Conservation (phyloP, 2,329 filamentous ascomycete species). For the Thelonectria olida region DNA sequence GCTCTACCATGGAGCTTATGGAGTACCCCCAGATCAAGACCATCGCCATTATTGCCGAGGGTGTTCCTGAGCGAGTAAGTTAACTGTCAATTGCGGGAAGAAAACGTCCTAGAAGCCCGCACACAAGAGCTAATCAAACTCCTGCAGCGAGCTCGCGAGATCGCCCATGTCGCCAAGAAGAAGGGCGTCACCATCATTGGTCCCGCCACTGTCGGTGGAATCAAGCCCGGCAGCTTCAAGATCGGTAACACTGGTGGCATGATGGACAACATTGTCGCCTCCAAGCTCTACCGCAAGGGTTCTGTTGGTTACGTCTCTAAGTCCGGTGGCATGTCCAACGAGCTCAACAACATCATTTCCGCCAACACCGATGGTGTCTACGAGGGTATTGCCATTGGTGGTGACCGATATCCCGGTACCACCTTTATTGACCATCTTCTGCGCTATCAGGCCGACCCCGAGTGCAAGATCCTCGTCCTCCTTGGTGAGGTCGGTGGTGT, state of each 20-base stretch:
- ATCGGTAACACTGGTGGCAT: conserved; percentile 99
- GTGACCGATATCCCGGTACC: conserved; percentile 98
- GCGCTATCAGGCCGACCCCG: conserved; percentile 93
- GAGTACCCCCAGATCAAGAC: conserved; percentile 96
- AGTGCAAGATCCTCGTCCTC: conserved; percentile 96
- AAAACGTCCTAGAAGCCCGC: not conserved
- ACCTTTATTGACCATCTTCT: conserved; percentile 99
- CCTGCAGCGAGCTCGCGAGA: conserved; percentile 89
- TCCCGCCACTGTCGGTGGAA: conserved; percentile 97
- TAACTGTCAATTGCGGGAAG: conserved; percentile 10
- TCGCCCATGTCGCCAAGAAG: conserved; percentile 94
- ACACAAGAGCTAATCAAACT: conserved; percentile 21
- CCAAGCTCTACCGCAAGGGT: conserved; percentile 99
- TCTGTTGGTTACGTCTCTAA: conserved; percentile 99
- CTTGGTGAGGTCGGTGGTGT: conserved; percentile 99
- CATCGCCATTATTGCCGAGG: conserved; percentile 99
- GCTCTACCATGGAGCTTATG: conserved; percentile 98
- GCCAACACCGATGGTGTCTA: conserved; percentile 98
- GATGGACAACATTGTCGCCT: conserved; percentile 99
- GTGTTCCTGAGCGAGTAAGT: conserved; percentile 95
- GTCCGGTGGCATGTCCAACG: conserved; percentile 99
- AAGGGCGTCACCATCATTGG: conserved; percentile 99
- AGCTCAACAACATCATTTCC: conserved; percentile 99
- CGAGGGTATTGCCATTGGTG: conserved; percentile 98
- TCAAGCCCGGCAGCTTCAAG: conserved; percentile 99